Evolutionary conservation across 2,329 filamentous ascomycete genomes (phyloP).

Genomic region (Paecilomyces formosus): DNA sequence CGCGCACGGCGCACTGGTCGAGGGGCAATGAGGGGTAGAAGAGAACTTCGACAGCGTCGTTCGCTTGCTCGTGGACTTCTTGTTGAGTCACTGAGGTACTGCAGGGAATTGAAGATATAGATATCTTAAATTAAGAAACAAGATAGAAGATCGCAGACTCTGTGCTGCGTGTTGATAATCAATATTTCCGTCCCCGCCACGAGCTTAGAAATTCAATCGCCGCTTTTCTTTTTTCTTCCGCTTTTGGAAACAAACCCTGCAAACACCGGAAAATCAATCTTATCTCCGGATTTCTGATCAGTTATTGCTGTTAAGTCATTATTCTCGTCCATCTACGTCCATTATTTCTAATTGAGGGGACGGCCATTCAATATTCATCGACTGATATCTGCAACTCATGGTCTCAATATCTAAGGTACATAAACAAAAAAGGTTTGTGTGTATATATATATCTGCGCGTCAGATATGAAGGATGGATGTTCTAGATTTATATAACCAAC

Average conservation of each 20-base stretch:
- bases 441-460: not conserved
- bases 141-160: not conserved
- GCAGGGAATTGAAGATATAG: not conserved
- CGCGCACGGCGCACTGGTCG: conserved; percentile 1
- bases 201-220: not conserved
- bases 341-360: no score
- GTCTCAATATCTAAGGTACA: not conserved
- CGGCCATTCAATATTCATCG: not conserved
- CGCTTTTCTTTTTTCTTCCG: not conserved
- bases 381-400: conserved; percentile 1
- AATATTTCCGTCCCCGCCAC: not conserved
- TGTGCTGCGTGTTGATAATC: not conserved
- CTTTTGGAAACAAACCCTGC: not conserved
- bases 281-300: not conserved
- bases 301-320: not conserved
- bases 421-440: not conserved
- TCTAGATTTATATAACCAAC: not conserved
- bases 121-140: not conserved
- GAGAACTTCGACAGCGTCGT: not conserved
- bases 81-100: not conserved
- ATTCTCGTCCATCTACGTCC: no score
- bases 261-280: not conserved
- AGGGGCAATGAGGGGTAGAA: not conserved
- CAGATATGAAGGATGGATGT: not conserved
- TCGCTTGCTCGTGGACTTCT: not conserved